phyloP scores from a whole-genome alignment of 306 rosid species.

The Inga leiocalycina region DNA sequence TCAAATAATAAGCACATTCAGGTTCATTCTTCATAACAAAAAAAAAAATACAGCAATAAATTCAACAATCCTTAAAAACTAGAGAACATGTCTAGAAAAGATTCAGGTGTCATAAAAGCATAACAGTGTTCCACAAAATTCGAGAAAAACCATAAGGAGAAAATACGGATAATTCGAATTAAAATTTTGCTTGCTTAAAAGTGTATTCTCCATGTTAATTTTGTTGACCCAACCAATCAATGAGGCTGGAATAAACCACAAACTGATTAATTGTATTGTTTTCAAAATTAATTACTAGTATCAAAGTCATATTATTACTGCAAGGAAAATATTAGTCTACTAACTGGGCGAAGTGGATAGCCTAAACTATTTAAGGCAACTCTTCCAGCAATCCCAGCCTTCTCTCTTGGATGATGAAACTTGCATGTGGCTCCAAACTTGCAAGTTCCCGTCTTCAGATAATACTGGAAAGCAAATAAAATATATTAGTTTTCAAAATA shows the following conservation, averaged over 20 bases:
- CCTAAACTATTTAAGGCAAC: slow-evolving; percentile 87
- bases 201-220: slow-evolving; percentile 13
- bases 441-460: slow-evolving; percentile 70
- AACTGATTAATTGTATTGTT: slow-evolving; percentile 8
- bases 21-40: slow-evolving; percentile 65
- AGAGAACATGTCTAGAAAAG: slow-evolving; percentile 2
- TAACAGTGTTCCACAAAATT: slow-evolving; percentile 22
- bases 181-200: slow-evolving; percentile 18
- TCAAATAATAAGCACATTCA: slow-evolving; percentile 88
- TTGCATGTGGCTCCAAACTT: slow-evolving; percentile 99
- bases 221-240: slow-evolving; percentile 21
- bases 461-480: slow-evolving; percentile 69
- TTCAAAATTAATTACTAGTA: not conserved
- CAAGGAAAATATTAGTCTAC: slow-evolving; percentile 42
- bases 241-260: slow-evolving; percentile 30
- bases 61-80: slow-evolving; percentile 25
- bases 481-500: slow-evolving; percentile 24
- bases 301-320: slow-evolving; percentile 18
- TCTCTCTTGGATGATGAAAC: slow-evolving; percentile 97
- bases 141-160: slow-evolving; percentile 11
- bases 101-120: slow-evolving; percentile 20
- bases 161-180: not conserved
- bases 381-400: slow-evolving; percentile 94
- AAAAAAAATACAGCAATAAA: slow-evolving; percentile 31
- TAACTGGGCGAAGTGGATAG: slow-evolving; percentile 95